Conservation (phyloP, 345 rosid genomes). For the Chamaenerion angustifolium region DNA sequence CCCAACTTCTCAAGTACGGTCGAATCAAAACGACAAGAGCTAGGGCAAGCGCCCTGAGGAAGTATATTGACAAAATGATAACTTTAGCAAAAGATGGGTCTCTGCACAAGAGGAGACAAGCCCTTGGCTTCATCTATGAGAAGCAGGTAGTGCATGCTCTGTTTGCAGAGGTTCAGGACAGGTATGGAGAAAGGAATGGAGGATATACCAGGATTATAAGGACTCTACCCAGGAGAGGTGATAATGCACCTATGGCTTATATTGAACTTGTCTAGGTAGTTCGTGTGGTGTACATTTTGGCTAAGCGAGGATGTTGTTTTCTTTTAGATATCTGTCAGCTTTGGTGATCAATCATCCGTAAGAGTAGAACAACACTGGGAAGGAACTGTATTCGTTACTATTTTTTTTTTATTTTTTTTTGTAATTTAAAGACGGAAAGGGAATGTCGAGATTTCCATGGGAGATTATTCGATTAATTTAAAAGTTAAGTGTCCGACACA, state of each 20-base stretch:
- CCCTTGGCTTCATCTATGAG: slow-evolving; percentile 74
- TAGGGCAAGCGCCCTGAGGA: slow-evolving; percentile 79
- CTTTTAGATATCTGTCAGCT: too few species aligned
- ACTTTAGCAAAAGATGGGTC: slow-evolving; percentile 84
- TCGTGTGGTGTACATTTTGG: too few species aligned
- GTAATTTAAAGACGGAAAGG: too few species aligned
- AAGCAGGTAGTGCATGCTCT: slow-evolving; percentile 88
- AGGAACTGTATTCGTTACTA: too few species aligned
- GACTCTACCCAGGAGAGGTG: slow-evolving; percentile 89
- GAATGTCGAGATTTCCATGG: too few species aligned
- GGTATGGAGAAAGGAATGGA: slow-evolving; percentile 86
- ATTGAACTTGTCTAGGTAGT: slow-evolving; percentile 67
- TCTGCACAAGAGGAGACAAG: slow-evolving; percentile 81
- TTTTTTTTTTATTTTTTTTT: too few species aligned
- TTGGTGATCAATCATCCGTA: too few species aligned
- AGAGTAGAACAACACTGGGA: too few species aligned
- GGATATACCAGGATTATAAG: slow-evolving; percentile 90
- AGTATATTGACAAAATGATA: slow-evolving; percentile 82
- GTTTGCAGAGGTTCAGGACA: slow-evolving; percentile 69
- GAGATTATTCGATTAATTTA: too few species aligned
- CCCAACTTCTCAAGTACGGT: slow-evolving; percentile 83
- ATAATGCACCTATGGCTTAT: slow-evolving; percentile 96
- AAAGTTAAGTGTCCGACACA: too few species aligned
- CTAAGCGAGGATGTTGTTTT: too few species aligned
- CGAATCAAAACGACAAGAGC: slow-evolving; percentile 85